Conservation (phyloP, 208 protist genomes). For the Crithidia sp. region DNA sequence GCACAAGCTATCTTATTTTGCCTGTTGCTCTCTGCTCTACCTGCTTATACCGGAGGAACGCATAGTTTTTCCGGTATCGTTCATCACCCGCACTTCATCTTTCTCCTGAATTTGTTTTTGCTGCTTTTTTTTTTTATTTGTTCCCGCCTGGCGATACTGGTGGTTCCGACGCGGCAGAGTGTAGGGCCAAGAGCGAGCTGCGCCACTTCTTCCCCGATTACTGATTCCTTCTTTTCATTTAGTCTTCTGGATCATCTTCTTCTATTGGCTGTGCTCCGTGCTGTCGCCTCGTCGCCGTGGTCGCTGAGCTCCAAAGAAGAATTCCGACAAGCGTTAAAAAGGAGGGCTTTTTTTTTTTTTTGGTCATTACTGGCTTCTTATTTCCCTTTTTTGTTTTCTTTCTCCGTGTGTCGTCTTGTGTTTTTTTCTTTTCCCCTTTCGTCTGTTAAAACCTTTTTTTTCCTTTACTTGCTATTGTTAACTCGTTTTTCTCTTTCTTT, state of each 20-base stretch:
- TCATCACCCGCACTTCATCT: too few relatives aligned
- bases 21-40: not conserved
- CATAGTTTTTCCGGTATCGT: too few relatives aligned
- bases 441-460: not conserved
- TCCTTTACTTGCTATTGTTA: not conserved
- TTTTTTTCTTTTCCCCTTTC: not conserved
- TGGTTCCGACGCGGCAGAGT: too few relatives aligned
- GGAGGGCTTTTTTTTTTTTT: conserved; percentile 6
- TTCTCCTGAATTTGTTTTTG: too few relatives aligned
- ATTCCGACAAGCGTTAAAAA: not conserved
- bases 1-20: too few relatives aligned
- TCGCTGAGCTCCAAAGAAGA: too few relatives aligned
- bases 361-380: not conserved
- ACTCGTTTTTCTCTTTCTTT: not conserved
- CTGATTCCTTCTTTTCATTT: not conserved
- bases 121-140: conserved; percentile 6
- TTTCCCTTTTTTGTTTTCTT: conserved; percentile 14
- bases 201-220: too few relatives aligned
- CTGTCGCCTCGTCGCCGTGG: too few relatives aligned
- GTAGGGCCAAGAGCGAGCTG: too few relatives aligned
- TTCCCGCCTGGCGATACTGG: not conserved
- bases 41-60: not conserved
- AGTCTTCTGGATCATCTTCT: too few relatives aligned
- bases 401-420: not conserved
- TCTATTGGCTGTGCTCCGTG: too few relatives aligned